These are phyloP conservation scores for Peterozyma xylosa DNA, from an alignment of 805 yeast species.

Conservation along the genomic window DNA sequence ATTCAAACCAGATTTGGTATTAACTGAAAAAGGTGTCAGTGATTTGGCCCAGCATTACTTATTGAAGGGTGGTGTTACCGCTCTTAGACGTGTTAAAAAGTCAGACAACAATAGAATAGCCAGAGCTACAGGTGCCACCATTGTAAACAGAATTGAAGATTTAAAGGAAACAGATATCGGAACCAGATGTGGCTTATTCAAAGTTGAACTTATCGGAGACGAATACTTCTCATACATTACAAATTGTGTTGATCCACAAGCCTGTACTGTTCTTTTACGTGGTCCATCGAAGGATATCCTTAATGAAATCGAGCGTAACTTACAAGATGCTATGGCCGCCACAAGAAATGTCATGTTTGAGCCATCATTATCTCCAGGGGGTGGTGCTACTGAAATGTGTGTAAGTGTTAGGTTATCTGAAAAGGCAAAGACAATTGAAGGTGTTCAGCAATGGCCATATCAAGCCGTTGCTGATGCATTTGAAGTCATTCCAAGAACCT, in stretches of 20 bases:
- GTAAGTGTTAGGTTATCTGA: constrained; percentile 83
- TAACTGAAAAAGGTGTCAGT: constrained; percentile 97
- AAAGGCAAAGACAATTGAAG: constrained; percentile 86
- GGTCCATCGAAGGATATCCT: constrained; percentile 97
- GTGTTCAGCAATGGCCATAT: constrained; percentile 97
- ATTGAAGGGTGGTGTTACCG: constrained; percentile 88
- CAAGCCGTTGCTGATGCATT: constrained; percentile 98
- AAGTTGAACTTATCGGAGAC: constrained; percentile 93
- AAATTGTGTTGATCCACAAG: constrained; percentile 78
- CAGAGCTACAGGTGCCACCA: constrained; percentile 95
- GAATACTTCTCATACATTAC: constrained; percentile 88
- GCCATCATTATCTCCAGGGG: constrained; percentile 95
- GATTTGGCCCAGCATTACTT: constrained; percentile 96
- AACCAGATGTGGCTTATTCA: constrained; percentile 79
- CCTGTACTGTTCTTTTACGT: constrained; percentile 87
- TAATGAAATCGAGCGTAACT: constrained; percentile 92
- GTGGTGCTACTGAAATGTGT: constrained; percentile 99
- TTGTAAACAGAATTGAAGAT: constrained; percentile 93
- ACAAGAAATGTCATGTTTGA: constrained; percentile 91
- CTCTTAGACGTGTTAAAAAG: constrained; percentile 89
- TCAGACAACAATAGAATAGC: constrained; percentile 95
- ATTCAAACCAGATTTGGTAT: constrained; percentile 87
- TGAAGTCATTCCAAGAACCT: constrained; percentile 96
- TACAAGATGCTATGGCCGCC: constrained; percentile 98
- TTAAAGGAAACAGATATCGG: constrained; percentile 88